Evolutionary conservation across 2,329 filamentous ascomycete genomes (phyloP), one percentile per base, ranked within the genome.

Genomic region (Corinectria fuckeliana): DNA sequence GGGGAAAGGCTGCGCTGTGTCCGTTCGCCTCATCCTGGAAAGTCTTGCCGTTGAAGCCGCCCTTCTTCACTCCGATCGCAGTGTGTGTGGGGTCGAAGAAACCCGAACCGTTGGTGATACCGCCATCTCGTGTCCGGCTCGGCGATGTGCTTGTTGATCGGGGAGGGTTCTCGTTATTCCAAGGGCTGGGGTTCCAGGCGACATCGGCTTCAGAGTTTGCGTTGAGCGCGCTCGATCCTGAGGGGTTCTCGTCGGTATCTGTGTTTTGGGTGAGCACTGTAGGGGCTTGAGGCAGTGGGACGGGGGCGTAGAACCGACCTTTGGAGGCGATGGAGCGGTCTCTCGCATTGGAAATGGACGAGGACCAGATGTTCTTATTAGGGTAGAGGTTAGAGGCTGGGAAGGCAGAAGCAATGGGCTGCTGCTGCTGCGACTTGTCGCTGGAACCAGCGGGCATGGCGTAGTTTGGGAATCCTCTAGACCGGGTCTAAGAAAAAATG

Each of bases 161-260:
- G 36, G 72, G 56, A 49, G 68, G 58, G 26, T 69, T 76, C 44
- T 86, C 84, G 21, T 80, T 76, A 63, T 82, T 84, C 90, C 90
- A 92, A 14, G 85, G 82, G 34, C 81, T 77, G 63, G 80, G 77
- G 60, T 69, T 74, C 87, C 88, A 91, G 45, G 82, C 79, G 66
- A 82, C 79, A 66, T 91, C 88, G 16, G 85, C 85, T 69, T 92
- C 88, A 9, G 90, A 91, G 39, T 87, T 85, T 42, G 86, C 82
- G 60, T 91, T 82, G 36, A 93, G 80, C 58, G 89, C 90, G 61
- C 87, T 83, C 5, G 90, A 91, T 48, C 90, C 90, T 3, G 86
- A 88, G 69, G 88, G 86, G 54, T 70, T 66, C 25, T 71, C 70
- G 54, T 76, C 70, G 56, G 69, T 53, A 16, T 74, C 74, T 74